Base-by-base conservation (phyloP, 2,329 filamentous ascomycete genomes). In the Epichloe glyceriae region DNA sequence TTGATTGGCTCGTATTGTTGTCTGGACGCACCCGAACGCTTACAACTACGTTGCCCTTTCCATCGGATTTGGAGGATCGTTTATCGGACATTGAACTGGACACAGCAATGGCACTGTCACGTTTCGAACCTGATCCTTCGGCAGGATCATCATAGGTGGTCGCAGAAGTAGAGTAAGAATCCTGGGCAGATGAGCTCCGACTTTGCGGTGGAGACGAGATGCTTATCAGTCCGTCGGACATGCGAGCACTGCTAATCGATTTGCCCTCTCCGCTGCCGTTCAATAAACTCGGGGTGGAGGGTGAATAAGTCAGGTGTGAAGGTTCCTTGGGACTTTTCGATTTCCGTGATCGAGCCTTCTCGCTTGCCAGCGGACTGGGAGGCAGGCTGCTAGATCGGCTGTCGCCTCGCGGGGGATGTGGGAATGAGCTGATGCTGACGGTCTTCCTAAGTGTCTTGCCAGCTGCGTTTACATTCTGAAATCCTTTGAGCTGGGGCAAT, bases 1-100 rank as follows among this genome's bases (percentile, higher is more conserved):
- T 67, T 52, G 74, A 73, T 43, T 79, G 79, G 50, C 76, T 79
- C n/a, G 74, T 73, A 22, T 75, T 79, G 4, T 80, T 76, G 69
- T 96, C 90, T 33, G 93, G 93, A 34, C 93, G 80, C 41, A 97
- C 90, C 62, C 93, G 81, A 38, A 98, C 90, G 64, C 93, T 97
- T 58, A 98, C 91, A 54, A 97, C 69, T 14, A 98, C 91, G 62
- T 98, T 98, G 48, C 93, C 93, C 66, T 95, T 97, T 50, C 77
- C 80, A 60, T 96, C 89, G 2, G 66, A 60, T 59, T 80, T 76
- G 51, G 80, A 79, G 51, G 67, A 54, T 52, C 69, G 73, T 64
- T 70, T 82, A 55, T 69, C 71, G 40, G 62, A 55, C 26, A 61
- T 55, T 34, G 57, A 57, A 47, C 62, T 61, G 22, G 63, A 57